Base-by-base conservation (phyloP, 1,284 basidiomycete genomes). In the Rhodotorula sp. region DNA sequence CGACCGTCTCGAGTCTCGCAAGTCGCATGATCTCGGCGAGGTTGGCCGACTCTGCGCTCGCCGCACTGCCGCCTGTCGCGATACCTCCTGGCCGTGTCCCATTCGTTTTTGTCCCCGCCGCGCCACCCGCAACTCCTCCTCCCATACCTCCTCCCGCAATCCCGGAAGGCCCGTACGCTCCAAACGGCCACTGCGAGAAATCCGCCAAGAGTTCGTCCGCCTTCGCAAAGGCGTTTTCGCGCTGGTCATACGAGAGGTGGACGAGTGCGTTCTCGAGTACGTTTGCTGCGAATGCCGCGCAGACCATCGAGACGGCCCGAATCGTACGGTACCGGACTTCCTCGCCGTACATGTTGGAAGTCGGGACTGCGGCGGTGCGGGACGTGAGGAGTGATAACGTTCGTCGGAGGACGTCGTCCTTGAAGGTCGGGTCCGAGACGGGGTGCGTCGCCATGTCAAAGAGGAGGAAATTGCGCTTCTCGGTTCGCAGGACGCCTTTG, bases 391-490 rank as follows among this genome's bases (percentile, higher is more conserved):
- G 85, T 10, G 87, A 81, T 49, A 91, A 85, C 49, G 89, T 85
- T 53, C 94, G 89, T 24, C 84, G 82, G 76, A 96, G 84, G 77
- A 96, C 86, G 71, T 85, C 84, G 78, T 94, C 92, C 80, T 97
- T 96, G 22, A 89, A 89, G 68, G 90, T 89, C 34, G 91, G 86
- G 81, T 96, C 94, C 13, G 92, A 91, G 65, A 96, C 89, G 2
- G 94, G 94, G 80, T 96, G 94, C 0, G 94, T 96, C 29, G 94
- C 93, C 94, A 96, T 96, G 83, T 97, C 94, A 81, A 96, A 96
- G n/a, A 96, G 84, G 56, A 96, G 85, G 81, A 96, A 96, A 81
- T 96, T 96, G 79, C 92, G 90, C 80, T 96, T 96, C 81, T 96
- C 94, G 19, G 94, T 97, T 58, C 94, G 89, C n/a, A 97, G 86